Base-by-base conservation (phyloP, 2,329 filamentous ascomycete genomes). In the Sporothrix euskadiensis region DNA sequence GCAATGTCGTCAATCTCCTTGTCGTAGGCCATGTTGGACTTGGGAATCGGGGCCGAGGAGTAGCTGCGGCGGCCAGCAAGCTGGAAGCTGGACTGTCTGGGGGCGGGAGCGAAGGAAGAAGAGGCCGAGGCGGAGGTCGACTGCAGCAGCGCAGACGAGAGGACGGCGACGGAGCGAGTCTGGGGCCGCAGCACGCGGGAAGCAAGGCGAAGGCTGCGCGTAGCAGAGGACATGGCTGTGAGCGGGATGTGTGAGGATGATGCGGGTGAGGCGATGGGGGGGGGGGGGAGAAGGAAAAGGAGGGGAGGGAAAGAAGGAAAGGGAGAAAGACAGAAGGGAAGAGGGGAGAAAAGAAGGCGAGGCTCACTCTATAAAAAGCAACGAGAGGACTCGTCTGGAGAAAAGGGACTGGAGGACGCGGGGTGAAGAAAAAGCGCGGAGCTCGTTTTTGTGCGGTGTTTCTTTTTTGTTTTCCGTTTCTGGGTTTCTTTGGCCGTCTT, bases 1-100 rank as follows among this genome's bases (percentile, higher is more conserved):
- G 95, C 95, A 87, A 99, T 97, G 82, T 98, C 94, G 83, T 90
- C 91, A 83, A 98, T 96, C 85, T 98, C 95, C 76, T 92, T 90
- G 81, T 98, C 95, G 83, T 95, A 98, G 78, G 90, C 87, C 81
- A 88, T 84, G 75, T 83, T 80, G 79, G 85, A 81, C 61, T 85
- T 81, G 80, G 88, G 82, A 82, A 83, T 80, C 78, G 86, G 84
- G 78, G 86, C 85, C 76, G 83, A 83, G 73, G 85, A 87, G 76
- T 82, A 81, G 77, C 82, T 82, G 70, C 83, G 79, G 77, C 83
- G 78, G 78, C 84, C 84, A 77, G 86, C 87, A 79, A 85, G 86
- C 80, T 88, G 30, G 47, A 68, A 88, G 79, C 79, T 81, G 77
- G 75, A 78, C 76, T 81, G 78, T 78, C 79, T 76, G 77, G 80